A percentile compares a stretch with the other conserved stretches of the same genome.
phyloP scores from a whole-genome alignment of 257 asterid genomes.

The Coffea eugenioides region DNA sequence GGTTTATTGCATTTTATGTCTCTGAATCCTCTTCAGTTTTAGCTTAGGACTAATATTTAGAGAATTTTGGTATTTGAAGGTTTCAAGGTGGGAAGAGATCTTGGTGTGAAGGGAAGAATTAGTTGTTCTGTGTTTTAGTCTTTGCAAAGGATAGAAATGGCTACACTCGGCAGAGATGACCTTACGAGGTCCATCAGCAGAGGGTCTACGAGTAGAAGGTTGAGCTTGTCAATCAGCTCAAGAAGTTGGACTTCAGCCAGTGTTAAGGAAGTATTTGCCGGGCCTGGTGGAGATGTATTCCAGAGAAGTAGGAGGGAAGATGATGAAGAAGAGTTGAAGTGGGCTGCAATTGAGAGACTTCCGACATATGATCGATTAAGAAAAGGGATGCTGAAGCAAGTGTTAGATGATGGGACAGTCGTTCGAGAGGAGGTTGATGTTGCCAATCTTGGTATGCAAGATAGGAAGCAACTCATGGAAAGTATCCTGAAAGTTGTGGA shows the following conservation, averaged over 20 bases:
- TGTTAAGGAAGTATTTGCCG: slow-evolving; percentile 64
- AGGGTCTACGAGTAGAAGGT: slow-evolving; percentile 44
- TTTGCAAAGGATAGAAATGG: slow-evolving; percentile 26
- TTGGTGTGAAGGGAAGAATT: background rate
- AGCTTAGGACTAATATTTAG: background rate
- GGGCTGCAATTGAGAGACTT: slow-evolving; percentile 97
- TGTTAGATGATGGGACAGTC: slow-evolving; percentile 65
- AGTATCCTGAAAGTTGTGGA: slow-evolving; percentile 73
- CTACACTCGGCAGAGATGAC: slow-evolving; percentile 46
- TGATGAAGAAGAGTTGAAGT: slow-evolving; percentile 82
- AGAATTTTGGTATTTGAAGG: slow-evolving; percentile 18
- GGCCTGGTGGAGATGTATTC: slow-evolving; percentile 65
- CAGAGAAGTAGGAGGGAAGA: slow-evolving; percentile 62
- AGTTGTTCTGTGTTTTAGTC: background rate
- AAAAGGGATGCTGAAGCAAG: slow-evolving; percentile 70
- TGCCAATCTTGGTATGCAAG: slow-evolving; percentile 53
- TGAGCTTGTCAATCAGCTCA: slow-evolving; percentile 46
- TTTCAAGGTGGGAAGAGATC: slow-evolving; percentile 6
- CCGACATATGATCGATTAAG: slow-evolving; percentile 81
- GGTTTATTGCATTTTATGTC: background rate
- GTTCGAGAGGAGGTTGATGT: slow-evolving; percentile 71
- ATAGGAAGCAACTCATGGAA: slow-evolving; percentile 63
- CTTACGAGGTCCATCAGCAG: slow-evolving; percentile 60
- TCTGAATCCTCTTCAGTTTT: slow-evolving; percentile 6
- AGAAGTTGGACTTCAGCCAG: slow-evolving; percentile 82